Percentiles rank a stretch among this genome's conserved stretches.
These are phyloP conservation scores for Apostasia shenzhenica DNA, from an alignment of 106 monocot genomes.

Conservation along the genomic window DNA sequence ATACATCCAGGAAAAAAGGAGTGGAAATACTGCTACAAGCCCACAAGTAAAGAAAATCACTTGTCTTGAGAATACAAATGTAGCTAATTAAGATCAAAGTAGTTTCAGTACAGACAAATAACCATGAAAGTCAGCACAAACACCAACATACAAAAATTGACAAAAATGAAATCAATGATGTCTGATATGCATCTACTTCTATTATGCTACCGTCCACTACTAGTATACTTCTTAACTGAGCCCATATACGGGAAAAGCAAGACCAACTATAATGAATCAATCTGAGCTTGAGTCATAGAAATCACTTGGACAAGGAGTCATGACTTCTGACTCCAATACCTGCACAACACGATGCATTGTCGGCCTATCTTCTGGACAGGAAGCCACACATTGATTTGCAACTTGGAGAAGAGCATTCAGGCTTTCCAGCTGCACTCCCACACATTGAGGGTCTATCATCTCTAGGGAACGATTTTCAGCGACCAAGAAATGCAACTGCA, in stretches of 20 bases:
- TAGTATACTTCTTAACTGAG: too few relatives aligned
- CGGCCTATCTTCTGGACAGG: slow-evolving; percentile 72
- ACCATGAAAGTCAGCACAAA: too few relatives aligned
- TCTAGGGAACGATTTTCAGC: slow-evolving; percentile 73
- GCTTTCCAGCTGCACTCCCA: slow-evolving; percentile 72
- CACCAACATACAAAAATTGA: too few relatives aligned
- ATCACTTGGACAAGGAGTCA: slow-evolving; percentile 92
- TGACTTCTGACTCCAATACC: slow-evolving; percentile 81
- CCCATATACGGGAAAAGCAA: background rate
- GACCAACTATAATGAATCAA: slow-evolving; percentile 8
- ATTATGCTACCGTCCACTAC: too few relatives aligned
- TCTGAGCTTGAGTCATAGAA: slow-evolving; percentile 86
- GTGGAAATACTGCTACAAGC: too few relatives aligned
- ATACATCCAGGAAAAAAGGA: too few relatives aligned
- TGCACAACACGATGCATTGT: slow-evolving; percentile 96
- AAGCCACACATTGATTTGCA: slow-evolving; percentile 69
- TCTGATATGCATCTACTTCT: too few relatives aligned
- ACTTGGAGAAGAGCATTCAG: slow-evolving; percentile 72
- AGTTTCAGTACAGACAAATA: too few relatives aligned
- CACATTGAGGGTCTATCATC: slow-evolving; percentile 69
- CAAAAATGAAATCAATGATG: too few relatives aligned
- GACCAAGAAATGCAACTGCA: slow-evolving; percentile 82
- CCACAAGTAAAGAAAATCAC: too few relatives aligned
- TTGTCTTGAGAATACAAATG: too few relatives aligned
- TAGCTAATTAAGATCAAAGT: too few relatives aligned